Conservation (phyloP, 352 stramenopile genomes). For the Phytophthora sojae region DNA sequence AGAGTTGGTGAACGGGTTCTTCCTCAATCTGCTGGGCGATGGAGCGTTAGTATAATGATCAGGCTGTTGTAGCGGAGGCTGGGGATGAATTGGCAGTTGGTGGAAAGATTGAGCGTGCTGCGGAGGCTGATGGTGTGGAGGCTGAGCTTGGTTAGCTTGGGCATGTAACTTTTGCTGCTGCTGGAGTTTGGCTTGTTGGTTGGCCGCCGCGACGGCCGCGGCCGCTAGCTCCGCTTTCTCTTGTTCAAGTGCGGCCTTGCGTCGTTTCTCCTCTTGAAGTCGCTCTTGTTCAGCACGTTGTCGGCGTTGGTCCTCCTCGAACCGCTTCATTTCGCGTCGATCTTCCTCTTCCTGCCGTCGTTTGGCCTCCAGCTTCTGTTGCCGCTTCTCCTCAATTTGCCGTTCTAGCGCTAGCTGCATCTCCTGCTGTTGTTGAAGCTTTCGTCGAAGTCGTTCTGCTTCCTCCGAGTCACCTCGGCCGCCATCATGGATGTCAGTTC, state of each 20-base stretch:
- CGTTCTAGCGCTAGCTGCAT: constrained; percentile 61
- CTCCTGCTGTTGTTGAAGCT: constrained; percentile 53
- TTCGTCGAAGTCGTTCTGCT: constrained; percentile 29
- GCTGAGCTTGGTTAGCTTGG: constrained; percentile 18
- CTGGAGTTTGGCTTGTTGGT: constrained; percentile 46
- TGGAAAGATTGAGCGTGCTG: constrained; percentile 13
- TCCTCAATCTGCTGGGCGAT: constrained; percentile 28
- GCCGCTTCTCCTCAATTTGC: constrained; percentile 73
- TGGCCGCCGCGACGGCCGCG: constrained; percentile 35
- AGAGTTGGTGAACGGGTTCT: constrained; percentile 65
- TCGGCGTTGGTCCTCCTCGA: constrained; percentile 57
- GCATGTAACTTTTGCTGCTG: constrained; percentile 45
- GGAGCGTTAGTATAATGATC: constrained; percentile 3
- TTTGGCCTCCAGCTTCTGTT: constrained; percentile 67
- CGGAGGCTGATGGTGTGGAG: constrained; percentile 11
- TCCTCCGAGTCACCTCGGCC: constrained; percentile 24
- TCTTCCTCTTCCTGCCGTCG: constrained; percentile 66
- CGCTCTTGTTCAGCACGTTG: constrained; percentile 53
- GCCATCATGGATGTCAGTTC: constrained; percentile 37
- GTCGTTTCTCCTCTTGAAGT: constrained; percentile 56
- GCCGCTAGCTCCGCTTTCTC: constrained; percentile 47
- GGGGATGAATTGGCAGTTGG: constrained; percentile 7
- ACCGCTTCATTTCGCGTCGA: constrained; percentile 56
- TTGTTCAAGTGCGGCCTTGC: constrained; percentile 57
- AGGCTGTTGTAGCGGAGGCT: constrained; percentile 4